Conservation (phyloP, 1,284 basidiomycete species). For the Trichosporon sp. region DNA sequence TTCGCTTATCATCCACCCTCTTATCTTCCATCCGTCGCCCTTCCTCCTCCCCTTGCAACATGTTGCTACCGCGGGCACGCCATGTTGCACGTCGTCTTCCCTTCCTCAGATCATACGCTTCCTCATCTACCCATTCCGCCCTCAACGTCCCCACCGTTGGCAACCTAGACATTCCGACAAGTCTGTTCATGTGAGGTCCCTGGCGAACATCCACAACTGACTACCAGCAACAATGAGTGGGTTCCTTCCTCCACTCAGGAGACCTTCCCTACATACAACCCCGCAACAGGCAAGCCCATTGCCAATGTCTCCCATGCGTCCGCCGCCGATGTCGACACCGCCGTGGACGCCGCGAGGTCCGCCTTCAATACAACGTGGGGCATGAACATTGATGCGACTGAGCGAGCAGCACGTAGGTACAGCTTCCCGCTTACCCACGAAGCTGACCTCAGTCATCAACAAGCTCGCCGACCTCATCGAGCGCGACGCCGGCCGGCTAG, state of each 20-base stretch:
- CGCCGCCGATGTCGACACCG: slow-evolving; percentile 73
- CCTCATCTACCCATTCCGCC: slow-evolving; percentile 19
- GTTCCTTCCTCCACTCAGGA: slow-evolving; percentile 36
- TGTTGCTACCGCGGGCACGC: background rate
- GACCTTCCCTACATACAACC: slow-evolving; percentile 42
- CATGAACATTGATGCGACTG: slow-evolving; percentile 76
- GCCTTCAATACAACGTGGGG: slow-evolving; percentile 88
- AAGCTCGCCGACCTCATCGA: slow-evolving; percentile 91
- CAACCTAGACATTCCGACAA: slow-evolving; percentile 69
- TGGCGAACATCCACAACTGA: background rate
- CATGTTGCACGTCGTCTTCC: background rate
- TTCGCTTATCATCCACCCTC: background rate
- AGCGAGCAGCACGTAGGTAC: slow-evolving; percentile 64
- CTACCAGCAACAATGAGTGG: slow-evolving; percentile 46
- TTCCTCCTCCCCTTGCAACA: background rate
- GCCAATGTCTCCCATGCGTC: slow-evolving; percentile 45
- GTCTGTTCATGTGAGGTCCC: slow-evolving; percentile 72
- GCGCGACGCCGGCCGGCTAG: slow-evolving; percentile 68
- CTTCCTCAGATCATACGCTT: background rate
- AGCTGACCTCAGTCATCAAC: slow-evolving; percentile 62
- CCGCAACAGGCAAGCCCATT: slow-evolving; percentile 63
- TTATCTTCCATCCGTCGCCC: background rate
- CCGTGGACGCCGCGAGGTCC: slow-evolving; percentile 78
- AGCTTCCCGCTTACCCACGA: slow-evolving; percentile 37
- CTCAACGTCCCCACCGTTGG: slow-evolving; percentile 38